phyloP scores from a whole-genome alignment of 2,329 filamentous ascomycete genomes.

The Phyllosticta citriasiana region DNA sequence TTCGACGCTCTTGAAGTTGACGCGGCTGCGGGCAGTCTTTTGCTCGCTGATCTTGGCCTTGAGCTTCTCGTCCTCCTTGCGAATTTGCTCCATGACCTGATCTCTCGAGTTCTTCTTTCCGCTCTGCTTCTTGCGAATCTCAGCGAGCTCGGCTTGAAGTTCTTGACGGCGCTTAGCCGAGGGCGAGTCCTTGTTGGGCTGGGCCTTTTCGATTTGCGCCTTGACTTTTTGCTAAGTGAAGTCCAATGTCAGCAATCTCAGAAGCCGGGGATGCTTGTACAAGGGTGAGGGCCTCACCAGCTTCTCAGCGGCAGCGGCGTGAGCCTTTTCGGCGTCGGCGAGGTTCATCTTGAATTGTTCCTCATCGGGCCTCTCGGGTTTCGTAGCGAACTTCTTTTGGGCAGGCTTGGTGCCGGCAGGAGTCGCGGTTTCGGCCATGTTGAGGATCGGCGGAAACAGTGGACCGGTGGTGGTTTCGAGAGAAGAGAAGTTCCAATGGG shows the following conservation, averaged over 20 bases:
- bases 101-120: conserved; percentile 74
- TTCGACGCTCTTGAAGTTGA: conserved; percentile 76
- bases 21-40: conserved; percentile 71
- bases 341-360: conserved; percentile 70
- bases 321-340: conserved; percentile 75
- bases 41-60: conserved; percentile 78
- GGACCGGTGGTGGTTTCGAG: background rate
- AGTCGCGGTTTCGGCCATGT: conserved; percentile 19
- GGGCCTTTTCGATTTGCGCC: conserved; percentile 75
- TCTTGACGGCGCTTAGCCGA: conserved; percentile 75
- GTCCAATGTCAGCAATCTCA: conserved; percentile 12
- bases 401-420: background rate
- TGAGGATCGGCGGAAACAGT: background rate
- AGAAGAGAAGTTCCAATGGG: background rate
- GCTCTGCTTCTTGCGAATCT: conserved; percentile 80
- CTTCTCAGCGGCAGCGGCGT: conserved; percentile 64
- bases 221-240: conserved; percentile 65
- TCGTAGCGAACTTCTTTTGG: conserved; percentile 24
- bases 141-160: conserved; percentile 68
- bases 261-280: background rate
- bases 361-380: conserved; percentile 81
- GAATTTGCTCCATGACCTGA: conserved; percentile 78
- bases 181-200: conserved; percentile 71
- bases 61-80: conserved; percentile 80
- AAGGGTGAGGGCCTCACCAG: conserved; percentile 37